A percentile compares a stretch with the other conserved stretches of the same genome.
phyloP scores from a whole-genome alignment of 768 basidiomycete genomes.

The Lentinus tigrinus region DNA sequence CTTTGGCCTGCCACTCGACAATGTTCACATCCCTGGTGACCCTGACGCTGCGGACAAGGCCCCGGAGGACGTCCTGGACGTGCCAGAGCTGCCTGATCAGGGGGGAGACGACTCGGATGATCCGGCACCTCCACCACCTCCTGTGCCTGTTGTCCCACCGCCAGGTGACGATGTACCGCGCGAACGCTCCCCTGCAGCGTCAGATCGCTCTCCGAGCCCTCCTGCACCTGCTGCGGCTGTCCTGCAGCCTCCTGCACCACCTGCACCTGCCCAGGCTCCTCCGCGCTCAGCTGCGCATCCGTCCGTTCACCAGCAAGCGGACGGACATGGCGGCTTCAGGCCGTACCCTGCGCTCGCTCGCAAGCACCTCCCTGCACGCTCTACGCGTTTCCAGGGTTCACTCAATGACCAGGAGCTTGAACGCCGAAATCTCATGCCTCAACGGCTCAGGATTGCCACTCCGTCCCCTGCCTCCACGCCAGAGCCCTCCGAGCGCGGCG shows the following conservation, averaged over 20 bases:
- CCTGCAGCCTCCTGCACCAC: neutral
- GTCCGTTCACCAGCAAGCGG: neutral
- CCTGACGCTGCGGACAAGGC: neutral
- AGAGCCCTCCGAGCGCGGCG: neutral
- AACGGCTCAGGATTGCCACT: neutral
- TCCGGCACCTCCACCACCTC: constrained; percentile 12
- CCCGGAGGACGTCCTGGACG: neutral
- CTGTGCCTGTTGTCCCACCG: neutral
- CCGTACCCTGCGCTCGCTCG: constrained; percentile 2
- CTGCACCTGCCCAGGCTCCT: neutral
- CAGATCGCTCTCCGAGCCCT: neutral
- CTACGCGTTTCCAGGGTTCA: neutral
- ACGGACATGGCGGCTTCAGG: neutral
- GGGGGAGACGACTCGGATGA: constrained; percentile 10
- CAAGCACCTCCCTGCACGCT: constrained; percentile 4
- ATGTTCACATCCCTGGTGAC: constrained; percentile 1
- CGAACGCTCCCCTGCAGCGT: neutral
- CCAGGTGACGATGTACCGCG: neutral
- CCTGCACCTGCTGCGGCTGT: constrained; percentile 3
- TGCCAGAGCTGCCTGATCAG: constrained; percentile 11
- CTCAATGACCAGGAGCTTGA: constrained; percentile 3
- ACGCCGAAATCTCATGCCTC: neutral
- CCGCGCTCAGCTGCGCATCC: neutral
- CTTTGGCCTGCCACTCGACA: constrained; percentile 1
- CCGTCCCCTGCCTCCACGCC: constrained; percentile 2